A percentile compares a stretch with the other conserved stretches of the same genome.
Evolutionary conservation across 2,329 filamentous ascomycete genomes (phyloP).

Genomic region (Lachnellula subtilissima): DNA sequence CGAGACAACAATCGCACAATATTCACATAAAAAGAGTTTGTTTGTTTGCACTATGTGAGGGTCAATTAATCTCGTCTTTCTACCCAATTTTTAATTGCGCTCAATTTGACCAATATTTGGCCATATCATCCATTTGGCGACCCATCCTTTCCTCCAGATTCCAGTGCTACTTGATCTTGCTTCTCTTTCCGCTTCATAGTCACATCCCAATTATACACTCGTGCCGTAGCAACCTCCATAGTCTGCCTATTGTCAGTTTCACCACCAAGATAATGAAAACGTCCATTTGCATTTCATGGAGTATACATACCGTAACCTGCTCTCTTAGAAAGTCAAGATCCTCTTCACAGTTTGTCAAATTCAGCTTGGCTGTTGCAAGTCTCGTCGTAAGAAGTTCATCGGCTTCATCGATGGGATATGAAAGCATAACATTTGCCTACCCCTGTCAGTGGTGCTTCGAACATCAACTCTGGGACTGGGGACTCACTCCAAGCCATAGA

Average conservation of each 20-base stretch:
- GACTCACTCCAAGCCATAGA: conserved; percentile 78
- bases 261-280: neutral
- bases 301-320: conserved; percentile 77
- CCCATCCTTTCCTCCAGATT: conserved; percentile 30
- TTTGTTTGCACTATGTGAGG: neutral
- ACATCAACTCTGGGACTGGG: conserved; percentile 13
- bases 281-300: neutral
- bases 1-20: no score
- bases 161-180: conserved; percentile 48
- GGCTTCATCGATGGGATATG: conserved; percentile 87
- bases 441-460: conserved; percentile 12
- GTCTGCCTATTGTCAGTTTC: conserved; percentile 16
- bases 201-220: conserved; percentile 99
- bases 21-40: no score
- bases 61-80: neutral
- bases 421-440: conserved; percentile 93
- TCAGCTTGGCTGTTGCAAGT: conserved; percentile 72
- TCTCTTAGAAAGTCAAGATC: conserved; percentile 93
- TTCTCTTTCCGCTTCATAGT: conserved; percentile 93
- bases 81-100: neutral
- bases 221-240: conserved; percentile 93
- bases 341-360: conserved; percentile 84
- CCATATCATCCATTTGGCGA: conserved; percentile 28
- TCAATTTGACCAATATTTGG: conserved; percentile 4
- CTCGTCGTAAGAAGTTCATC: conserved; percentile 73